Percentiles rank a stretch among this genome's conserved stretches.
Evolutionary conservation across 2,329 filamentous ascomycete genomes (phyloP).

Genomic region (Neonectria ditissima): DNA sequence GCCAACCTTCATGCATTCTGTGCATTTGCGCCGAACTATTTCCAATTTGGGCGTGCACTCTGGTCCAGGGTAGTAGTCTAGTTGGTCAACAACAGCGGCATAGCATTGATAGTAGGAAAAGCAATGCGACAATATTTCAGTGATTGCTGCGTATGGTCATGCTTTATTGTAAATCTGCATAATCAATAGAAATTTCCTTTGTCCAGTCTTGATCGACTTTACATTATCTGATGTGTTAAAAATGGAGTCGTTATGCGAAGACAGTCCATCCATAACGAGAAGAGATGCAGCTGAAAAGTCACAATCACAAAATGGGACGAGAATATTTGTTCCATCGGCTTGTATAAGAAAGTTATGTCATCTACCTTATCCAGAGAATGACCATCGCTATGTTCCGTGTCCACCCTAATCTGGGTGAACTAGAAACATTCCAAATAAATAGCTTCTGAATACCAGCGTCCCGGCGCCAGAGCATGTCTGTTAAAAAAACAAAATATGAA

Average conservation of each 20-base stretch:
- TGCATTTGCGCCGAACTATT: background rate
- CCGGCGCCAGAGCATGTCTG: conserved; percentile 35
- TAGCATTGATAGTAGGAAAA: background rate
- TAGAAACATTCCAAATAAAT: conserved; percentile 16
- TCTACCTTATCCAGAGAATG: conserved; percentile 6
- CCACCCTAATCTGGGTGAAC: conserved; percentile 23
- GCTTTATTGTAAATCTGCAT: conserved; percentile 3
- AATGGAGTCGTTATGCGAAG: no score
- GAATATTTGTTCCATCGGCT: conserved; percentile 19
- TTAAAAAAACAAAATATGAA: conserved; percentile 17
- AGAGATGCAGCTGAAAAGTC: no score
- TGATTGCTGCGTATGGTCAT: background rate
- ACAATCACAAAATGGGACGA: background rate
- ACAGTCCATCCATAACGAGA: no score
- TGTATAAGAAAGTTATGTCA: conserved; percentile 42
- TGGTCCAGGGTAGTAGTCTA: background rate
- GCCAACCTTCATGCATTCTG: conserved; percentile 3
- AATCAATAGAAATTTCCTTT: no score
- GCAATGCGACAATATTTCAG: background rate
- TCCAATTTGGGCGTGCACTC: background rate
- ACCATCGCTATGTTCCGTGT: background rate
- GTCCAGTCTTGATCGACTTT: background rate
- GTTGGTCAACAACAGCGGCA: background rate
- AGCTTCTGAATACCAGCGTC: conserved; percentile 38
- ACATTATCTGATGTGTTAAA: no score